Percentiles rank a stretch among this genome's conserved stretches.
These are phyloP conservation scores for Maudiozyma saulgeensis DNA, from an alignment of 805 yeast genomes.

Conservation along the genomic window DNA sequence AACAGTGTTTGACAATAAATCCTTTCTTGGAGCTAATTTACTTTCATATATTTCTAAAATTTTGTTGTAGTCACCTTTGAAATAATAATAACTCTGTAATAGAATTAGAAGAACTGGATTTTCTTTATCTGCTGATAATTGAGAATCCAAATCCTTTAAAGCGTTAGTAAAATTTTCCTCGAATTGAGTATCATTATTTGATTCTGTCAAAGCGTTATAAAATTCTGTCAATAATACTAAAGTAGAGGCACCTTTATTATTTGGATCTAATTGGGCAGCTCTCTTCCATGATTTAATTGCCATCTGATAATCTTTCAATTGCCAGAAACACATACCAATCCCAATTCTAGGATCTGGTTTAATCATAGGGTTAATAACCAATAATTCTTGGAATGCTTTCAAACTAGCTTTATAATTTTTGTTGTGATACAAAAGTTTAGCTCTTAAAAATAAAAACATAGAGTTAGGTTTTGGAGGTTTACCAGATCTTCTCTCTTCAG, in stretches of 20 bases:
- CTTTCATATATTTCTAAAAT: constrained; percentile 53
- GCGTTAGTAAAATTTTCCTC: constrained; percentile 48
- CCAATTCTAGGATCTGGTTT: constrained; percentile 93
- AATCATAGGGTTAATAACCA: constrained; percentile 64
- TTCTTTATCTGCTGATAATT: constrained; percentile 34
- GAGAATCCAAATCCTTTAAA: constrained; percentile 34
- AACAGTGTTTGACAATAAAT: constrained; percentile 30
- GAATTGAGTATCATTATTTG: constrained; percentile 44
- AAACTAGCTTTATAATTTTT: constrained; percentile 66
- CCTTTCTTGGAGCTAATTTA: constrained; percentile 31
- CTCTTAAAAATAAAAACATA: constrained; percentile 74
- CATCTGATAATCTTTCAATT: constrained; percentile 62
- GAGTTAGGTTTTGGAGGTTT: constrained; percentile 50
- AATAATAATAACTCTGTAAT: constrained; percentile 61
- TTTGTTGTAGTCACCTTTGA: constrained; percentile 49
- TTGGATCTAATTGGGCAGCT: constrained; percentile 55
- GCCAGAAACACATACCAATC: constrained; percentile 90
- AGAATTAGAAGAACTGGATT: constrained; percentile 57
- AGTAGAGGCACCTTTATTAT: constrained; percentile 50
- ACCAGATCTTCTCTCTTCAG: constrained; percentile 26
- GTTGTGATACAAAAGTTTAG: constrained; percentile 65
- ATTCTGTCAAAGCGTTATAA: constrained; percentile 49
- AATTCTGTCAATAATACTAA: constrained; percentile 60
- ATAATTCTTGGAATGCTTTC: constrained; percentile 72
- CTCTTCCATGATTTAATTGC: constrained; percentile 81